Evolutionary conservation across 2,329 filamentous ascomycete species (phyloP), one percentile per base, ranked within the genome.

Genomic region (Dactylellina cionopaga): DNA sequence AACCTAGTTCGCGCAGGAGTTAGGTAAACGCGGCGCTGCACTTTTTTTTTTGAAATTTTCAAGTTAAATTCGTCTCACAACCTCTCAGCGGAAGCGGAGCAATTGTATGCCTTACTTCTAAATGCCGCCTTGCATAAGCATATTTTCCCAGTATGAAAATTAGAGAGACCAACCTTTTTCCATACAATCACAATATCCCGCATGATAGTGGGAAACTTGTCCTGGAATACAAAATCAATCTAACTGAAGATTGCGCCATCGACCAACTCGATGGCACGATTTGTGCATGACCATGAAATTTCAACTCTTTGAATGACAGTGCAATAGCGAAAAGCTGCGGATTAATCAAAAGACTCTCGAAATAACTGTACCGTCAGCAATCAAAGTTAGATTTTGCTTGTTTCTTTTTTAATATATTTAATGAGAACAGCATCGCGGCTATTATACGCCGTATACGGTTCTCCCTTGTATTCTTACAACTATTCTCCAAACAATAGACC

Each of bases 231-330:
- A 29, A 29, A 25, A 25, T 25, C 39, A 1, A 43, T 43, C 39
- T 3, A 47, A 5, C 7, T 51, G 2, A 60, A 15, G 24, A 69
- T 69, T 54, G 64, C 64, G 47, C 55, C 64, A 69, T 69, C 7
- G 22, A 29, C 22, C n/a, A 13, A 29, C 10, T 35, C 27, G 25
- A 69, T 69, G 64, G 44, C 47, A 69, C 33, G 44, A 51, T 60
- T 17, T 27, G 0, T 33, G 58, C 58, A 63, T 10, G 43, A 3
- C 2, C 9, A 2, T 25, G 43, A n/a, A 5, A 22, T 55, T n/a
- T 55, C 13, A 27, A 54, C 17, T 29, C 33, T 13, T 17, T 27
- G 22, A 29, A 27, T 51, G 17, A 13, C 24, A n/a, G n/a, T n/a
- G n/a, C n/a, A n/a, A n/a, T n/a, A n/a, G n/a, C n/a, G n/a, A n/a